Evolutionary conservation across 2,329 filamentous ascomycete species (phyloP).

Genomic region (Alternaria brassicae): DNA sequence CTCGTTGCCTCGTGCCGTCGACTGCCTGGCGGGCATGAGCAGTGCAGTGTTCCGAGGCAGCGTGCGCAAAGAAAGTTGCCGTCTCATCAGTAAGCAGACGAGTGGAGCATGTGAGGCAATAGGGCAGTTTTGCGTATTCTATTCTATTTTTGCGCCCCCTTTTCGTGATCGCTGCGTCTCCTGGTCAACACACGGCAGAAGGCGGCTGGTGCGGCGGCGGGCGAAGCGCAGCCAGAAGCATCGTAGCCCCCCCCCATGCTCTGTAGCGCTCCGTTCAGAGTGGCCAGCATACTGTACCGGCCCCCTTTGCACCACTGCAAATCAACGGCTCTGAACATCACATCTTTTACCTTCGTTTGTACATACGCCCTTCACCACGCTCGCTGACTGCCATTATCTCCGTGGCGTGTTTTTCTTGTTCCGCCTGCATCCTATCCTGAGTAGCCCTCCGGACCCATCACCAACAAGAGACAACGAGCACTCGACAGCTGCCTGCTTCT

Average conservation of each 20-base stretch:
- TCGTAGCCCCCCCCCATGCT: slow-evolving; percentile 16
- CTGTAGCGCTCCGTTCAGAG: slow-evolving; percentile 6
- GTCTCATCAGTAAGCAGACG: slow-evolving; percentile 19
- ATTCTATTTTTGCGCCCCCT: slow-evolving; percentile 34
- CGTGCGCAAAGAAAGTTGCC: neutral
- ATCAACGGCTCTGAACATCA: slow-evolving; percentile 27
- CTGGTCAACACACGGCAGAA: slow-evolving; percentile 29
- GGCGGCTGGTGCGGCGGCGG: slow-evolving; percentile 17
- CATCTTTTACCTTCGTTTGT: slow-evolving; percentile 42
- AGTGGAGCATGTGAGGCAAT: slow-evolving; percentile 24
- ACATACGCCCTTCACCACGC: slow-evolving; percentile 29
- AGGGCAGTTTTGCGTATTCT: slow-evolving; percentile 23
- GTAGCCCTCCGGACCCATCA: slow-evolving; percentile 12
- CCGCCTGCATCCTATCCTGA: slow-evolving; percentile 44
- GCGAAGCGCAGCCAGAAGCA: slow-evolving; percentile 14
- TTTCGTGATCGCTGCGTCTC: slow-evolving; percentile 24
- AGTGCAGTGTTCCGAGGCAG: neutral
- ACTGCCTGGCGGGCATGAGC: neutral
- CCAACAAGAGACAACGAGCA: slow-evolving; percentile 14
- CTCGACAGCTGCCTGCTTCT: slow-evolving; percentile 18
- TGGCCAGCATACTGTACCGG: slow-evolving; percentile 25
- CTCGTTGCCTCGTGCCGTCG: neutral
- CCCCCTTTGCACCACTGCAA: slow-evolving; percentile 27
- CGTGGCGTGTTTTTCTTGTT: slow-evolving; percentile 20
- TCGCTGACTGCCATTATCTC: slow-evolving; percentile 42